These are phyloP conservation scores for Ascochyta clinopodiicola DNA, from an alignment of 2,329 filamentous ascomycete species.

Conservation along the genomic window DNA sequence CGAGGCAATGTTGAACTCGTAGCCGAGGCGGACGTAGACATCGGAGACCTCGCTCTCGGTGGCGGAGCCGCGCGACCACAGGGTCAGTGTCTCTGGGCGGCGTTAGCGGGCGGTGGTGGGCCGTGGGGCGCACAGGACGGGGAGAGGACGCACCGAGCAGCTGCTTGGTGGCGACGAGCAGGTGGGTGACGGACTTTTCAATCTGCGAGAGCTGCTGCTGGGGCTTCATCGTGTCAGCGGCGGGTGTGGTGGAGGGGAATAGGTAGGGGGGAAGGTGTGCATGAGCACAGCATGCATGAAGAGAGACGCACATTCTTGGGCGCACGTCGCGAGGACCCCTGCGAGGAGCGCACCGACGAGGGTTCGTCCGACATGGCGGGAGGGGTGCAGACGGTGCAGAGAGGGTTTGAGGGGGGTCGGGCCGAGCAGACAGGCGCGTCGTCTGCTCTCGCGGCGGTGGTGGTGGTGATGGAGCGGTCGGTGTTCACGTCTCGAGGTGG, in stretches of 20 bases:
- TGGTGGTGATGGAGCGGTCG: background rate
- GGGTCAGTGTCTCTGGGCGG: slow-evolving; percentile 79
- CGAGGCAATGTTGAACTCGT: slow-evolving; percentile 99
- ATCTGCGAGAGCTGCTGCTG: slow-evolving; percentile 89
- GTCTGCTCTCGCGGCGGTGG: background rate
- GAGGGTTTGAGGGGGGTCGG: slow-evolving; percentile 15
- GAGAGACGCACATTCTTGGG: slow-evolving; percentile 46
- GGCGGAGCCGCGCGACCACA: slow-evolving; percentile 93
- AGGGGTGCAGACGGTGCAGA: slow-evolving; percentile 25
- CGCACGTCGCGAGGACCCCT: slow-evolving; percentile 55
- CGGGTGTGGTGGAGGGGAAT: background rate
- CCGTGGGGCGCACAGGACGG: background rate
- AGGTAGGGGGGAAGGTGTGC: background rate
- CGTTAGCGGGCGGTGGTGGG: slow-evolving; percentile 21
- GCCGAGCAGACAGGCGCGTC: slow-evolving; percentile 2
- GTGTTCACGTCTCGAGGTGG: background rate
- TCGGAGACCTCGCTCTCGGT: slow-evolving; percentile 96
- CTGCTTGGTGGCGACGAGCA: slow-evolving; percentile 96
- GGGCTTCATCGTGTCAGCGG: slow-evolving; percentile 56
- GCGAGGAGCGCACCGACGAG: slow-evolving; percentile 39
- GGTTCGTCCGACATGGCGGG: slow-evolving; percentile 37
- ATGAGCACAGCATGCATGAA: slow-evolving; percentile 1
- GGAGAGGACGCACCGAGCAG: slow-evolving; percentile 63
- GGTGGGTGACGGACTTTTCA: slow-evolving; percentile 92
- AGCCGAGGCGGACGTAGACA: slow-evolving; percentile 95